phyloP scores from a whole-genome alignment of 2,329 filamentous ascomycete genomes.

The Colletotrichum salicis region DNA sequence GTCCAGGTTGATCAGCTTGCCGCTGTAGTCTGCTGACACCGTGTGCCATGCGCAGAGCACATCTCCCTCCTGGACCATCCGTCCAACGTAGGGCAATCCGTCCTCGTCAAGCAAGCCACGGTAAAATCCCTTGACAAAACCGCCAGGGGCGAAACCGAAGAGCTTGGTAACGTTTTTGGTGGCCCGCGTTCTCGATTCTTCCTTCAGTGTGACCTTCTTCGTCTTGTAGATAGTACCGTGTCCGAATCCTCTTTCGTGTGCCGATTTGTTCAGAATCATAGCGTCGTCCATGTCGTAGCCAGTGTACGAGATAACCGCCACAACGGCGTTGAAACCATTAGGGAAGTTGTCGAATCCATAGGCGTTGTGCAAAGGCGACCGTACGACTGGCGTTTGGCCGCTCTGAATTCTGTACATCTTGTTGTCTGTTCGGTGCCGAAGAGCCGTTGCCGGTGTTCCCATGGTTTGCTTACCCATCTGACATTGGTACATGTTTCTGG shows the following conservation, averaged over 20 bases:
- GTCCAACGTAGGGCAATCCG: slow-evolving; percentile 84
- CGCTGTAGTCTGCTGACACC: slow-evolving; percentile 82
- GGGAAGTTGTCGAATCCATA: slow-evolving; percentile 99
- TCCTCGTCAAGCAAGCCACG: slow-evolving; percentile 84
- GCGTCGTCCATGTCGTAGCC: slow-evolving; percentile 99
- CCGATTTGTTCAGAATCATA: slow-evolving; percentile 98
- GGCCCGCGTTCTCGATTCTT: slow-evolving; percentile 76
- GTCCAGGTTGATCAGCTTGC: slow-evolving; percentile 85
- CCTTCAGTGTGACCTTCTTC: slow-evolving; percentile 87
- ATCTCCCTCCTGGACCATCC: slow-evolving; percentile 81
- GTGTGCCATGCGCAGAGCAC: slow-evolving; percentile 90
- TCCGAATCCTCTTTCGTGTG: slow-evolving; percentile 94
- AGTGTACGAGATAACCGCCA: slow-evolving; percentile 98
- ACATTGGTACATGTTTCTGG: slow-evolving; percentile 99
- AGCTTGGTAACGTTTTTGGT: slow-evolving; percentile 79
- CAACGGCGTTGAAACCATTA: slow-evolving; percentile 93
- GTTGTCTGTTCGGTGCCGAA: slow-evolving; percentile 92
- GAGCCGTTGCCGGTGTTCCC: slow-evolving; percentile 90
- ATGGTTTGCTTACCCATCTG: slow-evolving; percentile 99
- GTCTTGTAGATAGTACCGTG: slow-evolving; percentile 98
- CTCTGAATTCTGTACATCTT: slow-evolving; percentile 96
- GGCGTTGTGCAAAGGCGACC: slow-evolving; percentile 91
- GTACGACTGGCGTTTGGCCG: slow-evolving; percentile 93
- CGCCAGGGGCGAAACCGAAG: slow-evolving; percentile 89
- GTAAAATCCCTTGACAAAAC: slow-evolving; percentile 75